Percentiles rank a stretch among this genome's conserved stretches.
phyloP scores from a whole-genome alignment of 2,329 filamentous ascomycete genomes.

The Harringtonia lauricola region DNA sequence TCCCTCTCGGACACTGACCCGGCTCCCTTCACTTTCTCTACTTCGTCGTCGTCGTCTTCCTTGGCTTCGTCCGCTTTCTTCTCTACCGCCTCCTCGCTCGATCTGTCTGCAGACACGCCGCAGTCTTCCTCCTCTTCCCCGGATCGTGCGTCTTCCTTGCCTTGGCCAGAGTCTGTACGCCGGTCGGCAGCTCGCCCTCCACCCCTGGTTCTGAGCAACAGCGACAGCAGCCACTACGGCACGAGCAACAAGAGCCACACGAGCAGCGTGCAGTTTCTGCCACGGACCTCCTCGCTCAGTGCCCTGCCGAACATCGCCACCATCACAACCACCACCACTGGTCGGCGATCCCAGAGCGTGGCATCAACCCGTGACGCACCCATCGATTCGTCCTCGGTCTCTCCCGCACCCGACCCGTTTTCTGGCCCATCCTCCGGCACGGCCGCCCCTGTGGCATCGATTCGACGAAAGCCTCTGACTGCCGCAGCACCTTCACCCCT shows the following conservation, averaged over 20 bases:
- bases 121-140: background rate
- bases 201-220: constrained; percentile 6
- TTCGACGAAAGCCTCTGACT: constrained; percentile 52
- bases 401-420: background rate
- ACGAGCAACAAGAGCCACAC: background rate
- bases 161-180: background rate
- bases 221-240: background rate
- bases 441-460: constrained; percentile 14
- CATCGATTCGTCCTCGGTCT: background rate
- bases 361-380: background rate
- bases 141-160: too few relatives aligned
- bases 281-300: constrained; percentile 6
- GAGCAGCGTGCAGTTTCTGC: background rate
- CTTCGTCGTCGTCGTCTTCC: background rate
- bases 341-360: constrained; percentile 5
- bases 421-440: background rate
- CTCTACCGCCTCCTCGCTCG: constrained; percentile 2
- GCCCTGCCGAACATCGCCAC: constrained; percentile 4
- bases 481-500: constrained; percentile 38
- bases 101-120: background rate
- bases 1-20: background rate
- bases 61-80: background rate
- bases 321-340: background rate
- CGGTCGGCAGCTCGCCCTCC: constrained; percentile 1
- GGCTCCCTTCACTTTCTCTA: background rate